A percentile compares a stretch with the other conserved stretches of the same genome.
Evolutionary conservation across 371 early-diverging fungal species (phyloP).

Genomic region (Massospora cicadina): DNA sequence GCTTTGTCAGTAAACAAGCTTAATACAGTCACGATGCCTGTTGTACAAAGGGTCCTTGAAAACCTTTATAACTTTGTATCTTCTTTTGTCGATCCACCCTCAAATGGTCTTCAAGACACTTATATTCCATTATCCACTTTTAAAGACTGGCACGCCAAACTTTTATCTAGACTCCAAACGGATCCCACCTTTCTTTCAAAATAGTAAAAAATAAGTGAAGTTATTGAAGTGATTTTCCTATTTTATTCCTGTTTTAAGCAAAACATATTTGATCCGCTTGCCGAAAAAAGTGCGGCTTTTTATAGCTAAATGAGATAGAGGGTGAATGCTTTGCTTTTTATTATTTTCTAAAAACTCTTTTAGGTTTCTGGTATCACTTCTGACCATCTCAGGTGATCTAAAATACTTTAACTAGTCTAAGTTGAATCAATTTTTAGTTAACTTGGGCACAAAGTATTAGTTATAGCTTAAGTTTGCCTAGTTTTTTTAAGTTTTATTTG

Average conservation of each 20-base stretch:
- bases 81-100: slow-evolving; percentile 41
- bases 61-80: slow-evolving; percentile 62
- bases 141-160: slow-evolving; percentile 68
- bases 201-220: not conserved
- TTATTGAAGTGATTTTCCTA: not conserved
- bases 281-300: too few relatives aligned
- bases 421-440: too few relatives aligned
- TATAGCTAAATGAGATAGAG: too few relatives aligned
- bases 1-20: not conserved
- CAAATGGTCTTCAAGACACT: slow-evolving; percentile 23
- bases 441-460: too few relatives aligned
- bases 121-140: slow-evolving; percentile 52
- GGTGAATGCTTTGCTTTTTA: too few relatives aligned
- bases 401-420: too few relatives aligned
- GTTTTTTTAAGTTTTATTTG: too few relatives aligned
- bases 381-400: too few relatives aligned
- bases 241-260: not conserved
- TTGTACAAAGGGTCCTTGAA: slow-evolving; percentile 31
- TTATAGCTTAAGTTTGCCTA: too few relatives aligned
- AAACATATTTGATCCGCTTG: too few relatives aligned
- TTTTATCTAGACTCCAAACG: slow-evolving; percentile 32
- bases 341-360: too few relatives aligned
- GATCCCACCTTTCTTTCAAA: slow-evolving; percentile 23
- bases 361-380: too few relatives aligned
- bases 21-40: slow-evolving; percentile 13